Evolutionary conservation across 2,329 filamentous ascomycete genomes (phyloP), one percentile per base, ranked within the genome.

Genomic region (Ambrosiella beaveri): DNA sequence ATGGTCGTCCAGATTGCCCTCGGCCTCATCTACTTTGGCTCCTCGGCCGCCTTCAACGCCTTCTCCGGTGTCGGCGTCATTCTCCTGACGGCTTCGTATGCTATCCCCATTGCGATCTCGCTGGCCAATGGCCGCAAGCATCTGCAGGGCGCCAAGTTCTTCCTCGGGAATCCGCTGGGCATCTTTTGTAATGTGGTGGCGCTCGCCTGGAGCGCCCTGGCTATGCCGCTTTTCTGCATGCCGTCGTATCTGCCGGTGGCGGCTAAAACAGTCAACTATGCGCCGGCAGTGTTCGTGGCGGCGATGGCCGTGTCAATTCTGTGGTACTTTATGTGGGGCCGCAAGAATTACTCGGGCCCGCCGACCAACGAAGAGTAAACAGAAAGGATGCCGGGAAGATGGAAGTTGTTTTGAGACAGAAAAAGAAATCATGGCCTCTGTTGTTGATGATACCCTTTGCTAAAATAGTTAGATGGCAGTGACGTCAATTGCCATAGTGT

Each of bases 181-280:
- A 68, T 74, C 45, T 68, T 81, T 56, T 78, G 75, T 70, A 88
- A 88, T 65, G 64, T 80, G 27, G 65, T 88, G 61, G 73, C 84
- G n/a, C 68, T 85, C 41, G 79, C 71, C 56, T 88, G 84, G 84
- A 83, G 80, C 57, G 63, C 75, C 12, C 75, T 88, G 57, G 83
- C 82, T 40, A 78, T 87, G 56, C 83, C 84, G 1, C 76, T 88
- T 13, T 88, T 88, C 74, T 88, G 81, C 69, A 85, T 86, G 81
- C 84, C 83, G 0, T 76, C 80, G 0, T 69, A 69, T 49, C 71
- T 85, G n/a, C 80, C 80, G 5, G 80, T 85, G 44, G 76, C 74
- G 0, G 68, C 75, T 5, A 66, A 70, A 15, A 75, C 73, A 44
- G 83, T 87, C 74, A 88, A 88, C 74, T 88, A 86, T 68, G 84